Conservation (phyloP, 495 filamentous ascomycete species). For the Hypomontagnella submonticulosa region DNA sequence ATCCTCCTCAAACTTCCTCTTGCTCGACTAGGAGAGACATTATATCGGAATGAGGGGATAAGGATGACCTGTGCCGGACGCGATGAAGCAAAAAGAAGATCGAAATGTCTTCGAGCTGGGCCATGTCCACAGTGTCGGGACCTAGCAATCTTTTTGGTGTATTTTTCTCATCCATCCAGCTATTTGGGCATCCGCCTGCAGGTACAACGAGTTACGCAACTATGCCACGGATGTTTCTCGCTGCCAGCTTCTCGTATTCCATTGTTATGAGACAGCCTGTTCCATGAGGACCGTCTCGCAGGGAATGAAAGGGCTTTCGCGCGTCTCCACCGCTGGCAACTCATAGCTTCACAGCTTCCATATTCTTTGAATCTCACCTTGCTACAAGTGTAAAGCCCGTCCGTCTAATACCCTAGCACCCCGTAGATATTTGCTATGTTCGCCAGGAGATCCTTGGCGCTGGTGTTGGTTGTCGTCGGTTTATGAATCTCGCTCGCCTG, state of each 20-base stretch:
- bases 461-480: conserved; percentile 25
- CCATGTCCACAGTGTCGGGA: conserved; percentile 21
- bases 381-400: conserved; percentile 3
- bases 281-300: conserved; percentile 41
- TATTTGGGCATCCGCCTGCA: conserved; percentile 8
- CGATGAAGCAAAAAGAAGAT: conserved; percentile 18
- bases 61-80: background rate
- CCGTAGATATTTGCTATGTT: conserved; percentile 21
- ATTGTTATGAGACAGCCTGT: conserved; percentile 44
- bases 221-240: conserved; percentile 37
- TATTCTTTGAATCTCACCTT: conserved; percentile 20
- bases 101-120: conserved; percentile 2
- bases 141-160: conserved; percentile 11
- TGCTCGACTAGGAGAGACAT: too few relatives aligned
- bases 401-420: conserved; percentile 7
- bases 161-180: background rate
- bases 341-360: conserved; percentile 11
- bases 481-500: conserved; percentile 28
- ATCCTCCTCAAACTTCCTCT: background rate
- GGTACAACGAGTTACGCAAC: conserved; percentile 37
- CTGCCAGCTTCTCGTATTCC: conserved; percentile 28
- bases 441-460: conserved; percentile 26
- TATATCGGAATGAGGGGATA: too few relatives aligned
- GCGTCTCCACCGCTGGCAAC: conserved; percentile 25
- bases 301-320: conserved; percentile 43